These are phyloP conservation scores for Eutrema heterophyllum DNA, from an alignment of 345 rosid genomes.

Conservation along the genomic window DNA sequence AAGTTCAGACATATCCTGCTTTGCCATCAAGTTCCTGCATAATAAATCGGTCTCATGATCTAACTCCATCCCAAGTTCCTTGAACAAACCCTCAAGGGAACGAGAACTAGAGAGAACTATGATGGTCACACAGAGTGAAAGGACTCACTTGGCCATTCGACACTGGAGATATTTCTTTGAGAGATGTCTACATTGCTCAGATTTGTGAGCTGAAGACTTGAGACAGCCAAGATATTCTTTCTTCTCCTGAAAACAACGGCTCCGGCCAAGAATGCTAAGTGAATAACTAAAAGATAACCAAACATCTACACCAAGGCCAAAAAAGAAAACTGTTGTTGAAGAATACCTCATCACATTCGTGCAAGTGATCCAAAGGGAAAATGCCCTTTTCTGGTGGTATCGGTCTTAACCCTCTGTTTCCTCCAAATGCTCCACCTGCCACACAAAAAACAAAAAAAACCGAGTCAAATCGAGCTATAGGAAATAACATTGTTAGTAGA, in stretches of 20 bases:
- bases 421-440: constrained; percentile 95
- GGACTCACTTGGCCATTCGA: constrained; percentile 85
- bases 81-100: not conserved
- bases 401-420: constrained; percentile 82
- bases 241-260: constrained; percentile 60
- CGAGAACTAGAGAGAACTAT: not conserved
- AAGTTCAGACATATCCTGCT: constrained; percentile 79
- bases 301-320: not conserved
- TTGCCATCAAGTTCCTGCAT: constrained; percentile 91
- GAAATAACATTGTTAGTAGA: not conserved
- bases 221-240: constrained; percentile 84
- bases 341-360: constrained; percentile 72
- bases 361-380: constrained; percentile 90
- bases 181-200: constrained; percentile 69
- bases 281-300: not conserved
- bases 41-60: not conserved
- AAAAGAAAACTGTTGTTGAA: not conserved
- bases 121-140: not conserved
- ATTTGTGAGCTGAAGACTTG: constrained; percentile 65
- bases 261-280: not conserved
- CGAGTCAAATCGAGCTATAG: not conserved
- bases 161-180: constrained; percentile 82
- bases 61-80: not conserved
- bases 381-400: constrained; percentile 94
- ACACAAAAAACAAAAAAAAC: not conserved